Evolutionary conservation across 2,329 filamentous ascomycete species (phyloP).

Genomic region (Arthrobotrys iridis): DNA sequence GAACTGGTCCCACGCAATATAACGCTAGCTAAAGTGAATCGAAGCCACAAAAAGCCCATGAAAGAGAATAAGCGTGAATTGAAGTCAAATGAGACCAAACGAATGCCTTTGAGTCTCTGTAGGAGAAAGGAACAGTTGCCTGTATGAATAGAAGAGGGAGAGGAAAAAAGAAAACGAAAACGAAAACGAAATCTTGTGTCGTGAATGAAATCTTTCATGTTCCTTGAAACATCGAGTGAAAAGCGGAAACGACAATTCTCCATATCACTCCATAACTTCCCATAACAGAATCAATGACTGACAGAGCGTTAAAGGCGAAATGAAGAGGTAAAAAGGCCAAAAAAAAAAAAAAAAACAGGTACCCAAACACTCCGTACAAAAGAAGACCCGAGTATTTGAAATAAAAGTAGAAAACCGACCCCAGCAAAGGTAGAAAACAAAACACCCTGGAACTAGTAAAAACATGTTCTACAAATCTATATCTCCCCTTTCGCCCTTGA

Average conservation of each 20-base stretch:
- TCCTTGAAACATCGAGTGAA: background rate
- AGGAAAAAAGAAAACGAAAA: slow-evolving; percentile 32
- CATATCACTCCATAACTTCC: slow-evolving; percentile 31
- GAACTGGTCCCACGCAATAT: background rate
- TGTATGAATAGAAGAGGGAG: slow-evolving; percentile 33
- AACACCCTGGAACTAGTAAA: slow-evolving; percentile 8
- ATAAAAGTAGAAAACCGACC: slow-evolving; percentile 27
- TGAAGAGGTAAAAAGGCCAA: background rate
- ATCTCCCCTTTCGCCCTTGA: slow-evolving; percentile 84
- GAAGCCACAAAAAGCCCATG: background rate
- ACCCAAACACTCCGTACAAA: slow-evolving; percentile 29
- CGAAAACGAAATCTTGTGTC: slow-evolving; percentile 23
- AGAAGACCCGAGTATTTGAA: slow-evolving; percentile 23
- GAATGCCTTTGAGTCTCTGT: background rate
- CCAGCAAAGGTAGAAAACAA: slow-evolving; percentile 20
- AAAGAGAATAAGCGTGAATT: background rate
- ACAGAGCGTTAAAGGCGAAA: background rate
- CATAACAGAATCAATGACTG: slow-evolving; percentile 19
- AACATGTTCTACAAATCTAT: slow-evolving; percentile 74
- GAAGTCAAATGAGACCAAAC: background rate
- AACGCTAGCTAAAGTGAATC: too few species aligned
- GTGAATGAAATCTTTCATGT: slow-evolving; percentile 22
- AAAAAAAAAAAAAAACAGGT: slow-evolving; percentile 11
- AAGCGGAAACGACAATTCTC: slow-evolving; percentile 41
- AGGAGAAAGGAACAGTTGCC: slow-evolving; percentile 6